Base-by-base conservation (phyloP, 148 eudicot species). In the Cornus suecica region DNA sequence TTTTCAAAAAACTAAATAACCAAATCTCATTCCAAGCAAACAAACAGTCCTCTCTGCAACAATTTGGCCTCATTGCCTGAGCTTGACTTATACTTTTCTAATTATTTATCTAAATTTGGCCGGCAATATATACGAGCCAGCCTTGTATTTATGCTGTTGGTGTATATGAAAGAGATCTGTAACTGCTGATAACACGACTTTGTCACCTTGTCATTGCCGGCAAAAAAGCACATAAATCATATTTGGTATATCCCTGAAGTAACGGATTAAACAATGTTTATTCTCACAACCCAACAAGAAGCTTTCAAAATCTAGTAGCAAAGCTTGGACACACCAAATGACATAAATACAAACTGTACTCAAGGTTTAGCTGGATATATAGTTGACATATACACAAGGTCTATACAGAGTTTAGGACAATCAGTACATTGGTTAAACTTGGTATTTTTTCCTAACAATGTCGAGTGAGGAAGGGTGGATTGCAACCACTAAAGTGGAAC, bases 401-500 rank as follows among this genome's bases (percentile, higher is more conserved):
- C 7, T 32, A 45, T 45, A 45, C 6, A 45, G 10, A 18, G 54
- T 22, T 58, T 58, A 18, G 62, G 25, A n/a, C n/a, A n/a, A n/a
- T 20, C 20, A 18, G 7, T n/a, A n/a, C 62, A 58, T 58, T 58
- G 62, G 5, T 32, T 37, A 58, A 22, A 6, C 25, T 56, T 22
- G 18, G 18, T 8, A 16, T 13, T 13, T 56, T 54, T 56, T 60
- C 20, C 66, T 2, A 58, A 26, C 69, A 62, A 76, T 79, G 76
- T 42, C 69, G 5, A 62, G 71, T 15, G 74, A 73, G 18, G 76
- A 78, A 32, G 66, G 64, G 41, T 64, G 42, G 68, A 70, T 62
- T 22, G 25, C 79, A 28, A 61, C 65, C 13, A 10, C 23, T 10
- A 80, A 56, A 32, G 82, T 80, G 18, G 61, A 62, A 56, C 28